These are phyloP conservation scores for Leucocoprinus leucothites DNA, from an alignment of 768 basidiomycete genomes.

Conservation along the genomic window DNA sequence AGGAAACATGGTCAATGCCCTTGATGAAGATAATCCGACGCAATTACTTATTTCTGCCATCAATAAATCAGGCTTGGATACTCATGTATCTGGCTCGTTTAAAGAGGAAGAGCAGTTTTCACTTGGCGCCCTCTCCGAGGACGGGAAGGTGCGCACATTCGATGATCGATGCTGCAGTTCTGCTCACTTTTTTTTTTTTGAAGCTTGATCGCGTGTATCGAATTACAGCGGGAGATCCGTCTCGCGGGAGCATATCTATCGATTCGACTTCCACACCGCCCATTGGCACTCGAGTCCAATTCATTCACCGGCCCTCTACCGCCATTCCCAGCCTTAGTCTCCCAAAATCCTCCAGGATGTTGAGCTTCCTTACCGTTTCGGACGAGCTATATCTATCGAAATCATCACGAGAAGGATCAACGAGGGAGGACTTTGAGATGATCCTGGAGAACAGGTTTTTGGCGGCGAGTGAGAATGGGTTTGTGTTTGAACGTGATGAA, in stretches of 20 bases:
- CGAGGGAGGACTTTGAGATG: slow-evolving; percentile 5
- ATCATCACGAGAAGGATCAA: neutral
- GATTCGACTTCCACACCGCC: slow-evolving; percentile 49
- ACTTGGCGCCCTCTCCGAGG: slow-evolving; percentile 38
- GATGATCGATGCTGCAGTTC: too few species aligned
- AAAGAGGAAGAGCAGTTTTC: slow-evolving; percentile 60
- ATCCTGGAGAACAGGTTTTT: slow-evolving; percentile 33
- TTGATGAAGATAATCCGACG: slow-evolving; percentile 59
- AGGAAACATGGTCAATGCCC: slow-evolving; percentile 66
- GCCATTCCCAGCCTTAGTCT: slow-evolving; percentile 9
- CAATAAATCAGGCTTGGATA: slow-evolving; percentile 25
- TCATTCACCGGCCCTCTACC: slow-evolving; percentile 36
- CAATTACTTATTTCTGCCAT: slow-evolving; percentile 56
- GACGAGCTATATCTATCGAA: slow-evolving; percentile 5
- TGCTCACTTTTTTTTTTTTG: neutral
- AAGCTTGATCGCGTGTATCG: slow-evolving; percentile 48
- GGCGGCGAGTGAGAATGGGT: slow-evolving; percentile 55
- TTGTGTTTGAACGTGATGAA: slow-evolving; percentile 27
- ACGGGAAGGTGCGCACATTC: slow-evolving; percentile 24
- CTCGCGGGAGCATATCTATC: slow-evolving; percentile 61
- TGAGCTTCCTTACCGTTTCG: slow-evolving; percentile 16
- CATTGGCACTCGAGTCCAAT: slow-evolving; percentile 48
- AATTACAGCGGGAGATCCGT: slow-evolving; percentile 71
- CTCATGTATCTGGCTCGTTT: slow-evolving; percentile 22
- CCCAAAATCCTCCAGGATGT: slow-evolving; percentile 1